These are phyloP conservation scores for Echium plantagineum DNA, from an alignment of 257 asterid species.

Conservation along the genomic window DNA sequence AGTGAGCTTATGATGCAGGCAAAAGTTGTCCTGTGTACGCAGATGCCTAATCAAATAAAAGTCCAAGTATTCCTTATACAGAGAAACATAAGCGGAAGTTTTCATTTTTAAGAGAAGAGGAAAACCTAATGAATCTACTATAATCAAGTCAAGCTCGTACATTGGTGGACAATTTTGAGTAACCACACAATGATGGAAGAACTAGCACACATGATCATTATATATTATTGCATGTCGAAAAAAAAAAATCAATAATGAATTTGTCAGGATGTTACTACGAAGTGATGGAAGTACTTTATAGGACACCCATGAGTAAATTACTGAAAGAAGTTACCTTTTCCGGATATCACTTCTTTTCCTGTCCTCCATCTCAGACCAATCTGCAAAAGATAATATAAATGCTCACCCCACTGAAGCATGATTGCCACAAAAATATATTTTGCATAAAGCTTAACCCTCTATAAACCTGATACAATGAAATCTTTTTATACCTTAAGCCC, in stretches of 20 bases:
- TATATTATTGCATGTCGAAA: neutral
- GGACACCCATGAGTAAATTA: neutral
- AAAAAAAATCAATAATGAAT: neutral
- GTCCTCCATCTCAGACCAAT: slow-evolving; percentile 99
- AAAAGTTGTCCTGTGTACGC: too few relatives aligned
- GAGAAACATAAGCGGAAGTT: too few relatives aligned
- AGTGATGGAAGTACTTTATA: neutral
- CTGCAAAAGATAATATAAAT: slow-evolving; percentile 21
- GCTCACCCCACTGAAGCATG: slow-evolving; percentile 8
- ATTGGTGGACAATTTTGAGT: too few relatives aligned
- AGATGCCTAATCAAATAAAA: too few relatives aligned
- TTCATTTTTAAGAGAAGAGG: too few relatives aligned
- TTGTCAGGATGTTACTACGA: neutral
- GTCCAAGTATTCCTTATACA: too few relatives aligned
- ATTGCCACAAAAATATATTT: neutral
- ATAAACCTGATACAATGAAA: too few relatives aligned
- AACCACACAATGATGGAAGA: too few relatives aligned
- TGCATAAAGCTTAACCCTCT: neutral
- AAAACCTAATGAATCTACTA: too few relatives aligned
- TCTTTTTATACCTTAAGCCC: neutral
- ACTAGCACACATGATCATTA: neutral
- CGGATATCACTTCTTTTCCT: slow-evolving; percentile 93
- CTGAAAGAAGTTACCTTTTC: slow-evolving; percentile 57
- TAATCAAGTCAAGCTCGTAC: too few relatives aligned
- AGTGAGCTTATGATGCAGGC: too few relatives aligned